phyloP scores from a whole-genome alignment of 2,329 filamentous ascomycete genomes.

The Chaetomium sp. region DNA sequence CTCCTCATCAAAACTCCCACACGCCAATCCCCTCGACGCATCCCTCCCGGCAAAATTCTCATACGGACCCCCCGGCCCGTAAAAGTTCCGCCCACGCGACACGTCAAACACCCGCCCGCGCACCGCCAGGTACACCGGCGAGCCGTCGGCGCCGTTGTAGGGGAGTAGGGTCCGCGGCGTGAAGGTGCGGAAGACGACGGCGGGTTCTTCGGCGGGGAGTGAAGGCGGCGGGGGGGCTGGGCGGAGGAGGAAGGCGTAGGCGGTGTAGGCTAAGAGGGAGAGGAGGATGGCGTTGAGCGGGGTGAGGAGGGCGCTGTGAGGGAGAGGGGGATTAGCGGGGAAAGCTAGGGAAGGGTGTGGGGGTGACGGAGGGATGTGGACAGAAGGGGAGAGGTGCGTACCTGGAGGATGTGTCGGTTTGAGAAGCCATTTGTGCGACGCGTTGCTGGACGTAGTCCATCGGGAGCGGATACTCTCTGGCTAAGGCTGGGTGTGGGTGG shows the following conservation, averaged over 20 bases:
- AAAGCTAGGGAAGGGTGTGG: not conserved
- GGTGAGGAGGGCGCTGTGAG: constrained; percentile 41
- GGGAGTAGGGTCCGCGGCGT: constrained; percentile 76
- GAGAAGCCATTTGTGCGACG: constrained; percentile 47
- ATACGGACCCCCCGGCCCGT: constrained; percentile 91
- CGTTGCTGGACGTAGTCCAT: constrained; percentile 56
- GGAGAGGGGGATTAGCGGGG: not conserved
- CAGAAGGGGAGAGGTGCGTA: constrained; percentile 21
- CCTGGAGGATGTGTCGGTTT: constrained; percentile 29
- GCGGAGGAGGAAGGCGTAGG: constrained; percentile 50
- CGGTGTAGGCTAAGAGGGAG: constrained; percentile 49
- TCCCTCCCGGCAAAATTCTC: constrained; percentile 93
- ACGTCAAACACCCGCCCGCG: constrained; percentile 91
- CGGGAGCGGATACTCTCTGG: not conserved
- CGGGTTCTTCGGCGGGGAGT: constrained; percentile 47
- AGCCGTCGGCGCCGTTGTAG: constrained; percentile 68
- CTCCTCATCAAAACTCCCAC: constrained; percentile 86
- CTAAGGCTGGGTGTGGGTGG: too few relatives aligned
- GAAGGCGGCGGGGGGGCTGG: constrained; percentile 34
- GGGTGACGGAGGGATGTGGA: not conserved
- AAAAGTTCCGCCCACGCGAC: constrained; percentile 79
- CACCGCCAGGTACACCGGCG: constrained; percentile 84
- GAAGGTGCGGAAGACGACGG: constrained; percentile 61
- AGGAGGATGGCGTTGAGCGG: constrained; percentile 59
- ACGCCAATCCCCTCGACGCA: constrained; percentile 79